Evolutionary conservation across 305 asterid genomes (phyloP).

Genomic region (Fraxinus nigra): DNA sequence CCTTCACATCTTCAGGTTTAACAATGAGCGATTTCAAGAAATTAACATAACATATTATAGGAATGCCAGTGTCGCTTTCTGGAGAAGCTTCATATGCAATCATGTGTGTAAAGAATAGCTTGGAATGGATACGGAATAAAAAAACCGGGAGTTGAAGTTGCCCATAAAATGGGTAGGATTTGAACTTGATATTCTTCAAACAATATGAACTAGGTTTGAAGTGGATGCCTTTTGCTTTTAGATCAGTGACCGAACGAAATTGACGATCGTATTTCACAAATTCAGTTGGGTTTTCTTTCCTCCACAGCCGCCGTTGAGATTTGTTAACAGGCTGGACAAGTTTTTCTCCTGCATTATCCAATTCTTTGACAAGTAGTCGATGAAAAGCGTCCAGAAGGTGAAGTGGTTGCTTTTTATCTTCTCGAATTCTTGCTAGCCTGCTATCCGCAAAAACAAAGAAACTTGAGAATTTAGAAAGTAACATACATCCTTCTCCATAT

Average conservation of each 20-base stretch:
- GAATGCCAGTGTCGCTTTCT: not conserved
- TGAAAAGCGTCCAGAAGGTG: constrained; percentile 26
- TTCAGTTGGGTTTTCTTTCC: not conserved
- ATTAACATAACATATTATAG: not conserved
- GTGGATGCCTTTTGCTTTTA: constrained; percentile 34
- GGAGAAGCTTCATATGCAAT: constrained; percentile 23
- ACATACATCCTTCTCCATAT: not conserved
- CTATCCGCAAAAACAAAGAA: not conserved
- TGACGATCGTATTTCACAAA: not conserved
- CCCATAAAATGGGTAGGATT: constrained; percentile 13
- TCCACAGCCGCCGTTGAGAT: not conserved
- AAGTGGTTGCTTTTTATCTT: constrained; percentile 17
- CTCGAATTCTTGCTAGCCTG: not conserved
- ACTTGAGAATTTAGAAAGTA: constrained; percentile 5
- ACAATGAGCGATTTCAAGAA: constrained; percentile 30
- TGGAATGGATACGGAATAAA: not conserved
- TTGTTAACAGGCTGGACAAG: not conserved
- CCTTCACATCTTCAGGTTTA: not conserved
- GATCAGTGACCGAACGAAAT: constrained; percentile 28
- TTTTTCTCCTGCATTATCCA: not conserved
- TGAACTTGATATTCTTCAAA: constrained; percentile 19
- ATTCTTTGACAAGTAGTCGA: not conserved
- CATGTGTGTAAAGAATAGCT: not conserved
- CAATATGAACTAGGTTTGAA: constrained; percentile 18
- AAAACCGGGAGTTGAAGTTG: constrained; percentile 25